These are phyloP conservation scores for Melastoma candidum DNA, from an alignment of 441 rosid species.

Conservation along the genomic window DNA sequence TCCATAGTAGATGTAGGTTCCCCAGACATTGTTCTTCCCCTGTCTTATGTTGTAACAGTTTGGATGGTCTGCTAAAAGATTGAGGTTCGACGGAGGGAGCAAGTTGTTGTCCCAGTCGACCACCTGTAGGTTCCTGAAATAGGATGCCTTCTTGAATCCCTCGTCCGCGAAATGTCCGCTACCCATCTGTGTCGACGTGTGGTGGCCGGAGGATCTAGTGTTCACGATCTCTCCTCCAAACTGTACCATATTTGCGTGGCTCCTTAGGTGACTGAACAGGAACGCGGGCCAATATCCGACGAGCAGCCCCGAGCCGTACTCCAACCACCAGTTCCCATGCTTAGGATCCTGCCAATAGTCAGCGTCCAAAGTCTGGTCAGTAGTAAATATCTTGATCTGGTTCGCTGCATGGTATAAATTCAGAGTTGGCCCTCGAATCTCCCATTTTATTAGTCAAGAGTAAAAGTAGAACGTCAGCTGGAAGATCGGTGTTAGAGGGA, in stretches of 20 bases:
- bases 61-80: conserved; percentile 15
- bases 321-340: conserved; percentile 22
- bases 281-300: conserved; percentile 18
- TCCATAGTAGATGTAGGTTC: conserved; percentile 17
- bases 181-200: conserved; percentile 20
- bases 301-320: conserved; percentile 16
- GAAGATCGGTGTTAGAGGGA: too few relatives aligned
- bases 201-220: conserved; percentile 15
- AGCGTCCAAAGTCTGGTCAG: too few relatives aligned
- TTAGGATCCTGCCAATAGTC: conserved; percentile 14
- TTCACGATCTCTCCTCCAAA: conserved; percentile 20
- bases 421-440: too few relatives aligned
- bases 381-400: too few relatives aligned
- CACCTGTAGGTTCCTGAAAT: conserved; percentile 16
- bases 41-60: conserved; percentile 15
- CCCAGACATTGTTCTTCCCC: conserved; percentile 16
- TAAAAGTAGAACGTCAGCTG: too few relatives aligned
- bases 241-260: conserved; percentile 19
- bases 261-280: conserved; percentile 17
- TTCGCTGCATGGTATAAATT: too few relatives aligned
- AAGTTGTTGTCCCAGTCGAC: conserved; percentile 21
- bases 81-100: conserved; percentile 14
- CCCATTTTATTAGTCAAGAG: too few relatives aligned
- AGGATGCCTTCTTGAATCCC: conserved; percentile 16
- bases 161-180: conserved; percentile 16